Evolutionary conservation across 495 filamentous ascomycete species (phyloP).

Genomic region (Echria macrotheca): DNA sequence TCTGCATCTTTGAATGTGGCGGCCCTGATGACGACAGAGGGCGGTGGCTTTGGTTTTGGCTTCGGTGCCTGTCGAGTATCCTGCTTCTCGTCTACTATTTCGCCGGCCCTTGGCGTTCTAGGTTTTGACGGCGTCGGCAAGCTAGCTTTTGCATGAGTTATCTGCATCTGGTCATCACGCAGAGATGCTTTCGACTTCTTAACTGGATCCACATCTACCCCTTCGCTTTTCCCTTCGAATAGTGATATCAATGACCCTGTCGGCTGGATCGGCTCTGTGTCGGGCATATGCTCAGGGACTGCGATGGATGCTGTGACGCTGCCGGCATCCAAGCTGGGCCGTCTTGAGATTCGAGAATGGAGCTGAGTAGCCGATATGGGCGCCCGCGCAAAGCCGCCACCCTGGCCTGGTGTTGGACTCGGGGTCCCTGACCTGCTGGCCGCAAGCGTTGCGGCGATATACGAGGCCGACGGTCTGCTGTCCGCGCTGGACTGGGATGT

Average conservation of each 20-base stretch:
- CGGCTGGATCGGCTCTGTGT: slow-evolving; percentile 49
- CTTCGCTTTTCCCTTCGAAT: slow-evolving; percentile 45
- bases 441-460: slow-evolving; percentile 52
- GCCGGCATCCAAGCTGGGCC: slow-evolving; percentile 19
- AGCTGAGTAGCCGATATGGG: slow-evolving; percentile 17
- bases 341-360: slow-evolving; percentile 15
- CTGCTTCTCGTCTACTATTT: slow-evolving; percentile 11
- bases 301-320: slow-evolving; percentile 22
- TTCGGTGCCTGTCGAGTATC: background rate
- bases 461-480: slow-evolving; percentile 39
- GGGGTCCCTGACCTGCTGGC: slow-evolving; percentile 46
- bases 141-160: too few relatives aligned
- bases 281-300: slow-evolving; percentile 33
- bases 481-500: slow-evolving; percentile 6
- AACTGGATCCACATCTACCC: slow-evolving; percentile 26
- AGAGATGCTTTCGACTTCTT: slow-evolving; percentile 35
- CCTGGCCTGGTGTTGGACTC: slow-evolving; percentile 25
- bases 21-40: background rate
- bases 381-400: slow-evolving; percentile 9
- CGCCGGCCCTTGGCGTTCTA: too few relatives aligned
- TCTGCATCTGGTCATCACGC: too few relatives aligned
- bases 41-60: slow-evolving; percentile 18
- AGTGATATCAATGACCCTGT: slow-evolving; percentile 56
- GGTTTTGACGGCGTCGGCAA: too few relatives aligned
- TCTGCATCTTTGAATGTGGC: background rate